Conservation (phyloP, 1,284 basidiomycete species). For the Leccinum fallax region DNA sequence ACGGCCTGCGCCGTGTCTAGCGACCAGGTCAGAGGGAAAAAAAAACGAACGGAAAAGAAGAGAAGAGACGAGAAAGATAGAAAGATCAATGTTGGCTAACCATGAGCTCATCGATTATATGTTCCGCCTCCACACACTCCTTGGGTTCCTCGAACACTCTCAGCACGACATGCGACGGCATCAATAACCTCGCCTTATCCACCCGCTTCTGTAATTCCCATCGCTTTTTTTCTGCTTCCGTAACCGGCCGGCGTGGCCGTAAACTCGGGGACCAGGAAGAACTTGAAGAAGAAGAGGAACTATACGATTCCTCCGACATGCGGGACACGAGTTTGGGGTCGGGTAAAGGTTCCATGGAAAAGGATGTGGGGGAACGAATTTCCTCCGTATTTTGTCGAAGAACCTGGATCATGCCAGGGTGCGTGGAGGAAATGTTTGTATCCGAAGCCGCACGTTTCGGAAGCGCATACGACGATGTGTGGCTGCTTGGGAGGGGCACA, state of each 20-base stretch:
- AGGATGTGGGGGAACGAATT: constrained; percentile 32
- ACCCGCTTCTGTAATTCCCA: constrained; percentile 61
- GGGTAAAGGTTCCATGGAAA: constrained; percentile 15
- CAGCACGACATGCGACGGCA: constrained; percentile 57
- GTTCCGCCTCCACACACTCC: constrained; percentile 64
- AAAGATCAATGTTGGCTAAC: background rate
- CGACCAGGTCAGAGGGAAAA: background rate
- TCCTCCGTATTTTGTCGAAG: constrained; percentile 21
- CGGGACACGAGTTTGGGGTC: constrained; percentile 12
- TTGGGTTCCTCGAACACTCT: constrained; percentile 64
- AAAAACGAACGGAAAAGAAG: background rate
- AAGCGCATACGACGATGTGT: background rate
- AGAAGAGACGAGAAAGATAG: background rate
- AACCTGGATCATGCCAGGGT: constrained; percentile 10
- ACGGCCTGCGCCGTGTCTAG: background rate
- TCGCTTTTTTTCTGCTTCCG: constrained; percentile 56
- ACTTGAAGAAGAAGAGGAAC: constrained; percentile 19
- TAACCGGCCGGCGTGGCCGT: constrained; percentile 23
- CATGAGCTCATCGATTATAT: constrained; percentile 33
- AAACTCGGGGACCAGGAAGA: constrained; percentile 28
- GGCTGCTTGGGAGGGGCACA: constrained; percentile 6
- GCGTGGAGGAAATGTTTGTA: constrained; percentile 14
- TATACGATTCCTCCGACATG: constrained; percentile 24
- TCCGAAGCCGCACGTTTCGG: constrained; percentile 33
- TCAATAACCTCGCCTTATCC: constrained; percentile 55